Base-by-base conservation (phyloP, 768 basidiomycete species). In the Auricularia sp. region DNA sequence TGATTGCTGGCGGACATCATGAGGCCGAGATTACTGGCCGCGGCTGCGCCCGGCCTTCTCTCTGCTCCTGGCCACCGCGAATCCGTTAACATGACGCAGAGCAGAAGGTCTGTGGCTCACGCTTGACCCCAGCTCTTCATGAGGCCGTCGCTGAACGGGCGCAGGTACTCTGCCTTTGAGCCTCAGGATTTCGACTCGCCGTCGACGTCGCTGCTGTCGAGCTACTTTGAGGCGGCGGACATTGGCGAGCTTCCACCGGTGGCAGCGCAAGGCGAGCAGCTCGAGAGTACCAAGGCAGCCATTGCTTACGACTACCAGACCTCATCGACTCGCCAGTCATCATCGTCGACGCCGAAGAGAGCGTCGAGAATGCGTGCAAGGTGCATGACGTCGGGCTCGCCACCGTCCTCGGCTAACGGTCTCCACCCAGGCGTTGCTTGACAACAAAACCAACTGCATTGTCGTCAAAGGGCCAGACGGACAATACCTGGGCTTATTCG, bases 401-500 rank as follows among this genome's bases (percentile, higher is more conserved):
- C 18, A 29, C 5, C 34, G 29, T 6, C 18, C 29, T 29, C 29
- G 18, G 16, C 56, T 14, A 34, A 59, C 23, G 23, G 5, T 14
- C 23, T 58, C 39, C 29, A 56, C 10, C 14, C 39, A 91, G 90
- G 70, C 81, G 3, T 78, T 92, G 21, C 78, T 90, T 23, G 80
- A 80, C 8, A 83, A 88, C 68, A 79, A 84, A 64, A 81, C 82
- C 3, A 73, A 79, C 2, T 92, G 91, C 71, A 80, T 93, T 4
- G 87, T 83, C 8, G 79, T 92, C 62, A 84, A 79, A 69, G 69
- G 72, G 10, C 62, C 74, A 68, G 74, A 63, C 21, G 63, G 64
- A 44, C 58, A 66, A 4, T 81, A 74, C 68, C 73, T 78, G 23
- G 90, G 89, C 14, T 77, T 92, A 35, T 91, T 93, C 69, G 91